phyloP scores from a whole-genome alignment of 176 grass and related monocot genomes.

The Phyllostachys edulis region DNA sequence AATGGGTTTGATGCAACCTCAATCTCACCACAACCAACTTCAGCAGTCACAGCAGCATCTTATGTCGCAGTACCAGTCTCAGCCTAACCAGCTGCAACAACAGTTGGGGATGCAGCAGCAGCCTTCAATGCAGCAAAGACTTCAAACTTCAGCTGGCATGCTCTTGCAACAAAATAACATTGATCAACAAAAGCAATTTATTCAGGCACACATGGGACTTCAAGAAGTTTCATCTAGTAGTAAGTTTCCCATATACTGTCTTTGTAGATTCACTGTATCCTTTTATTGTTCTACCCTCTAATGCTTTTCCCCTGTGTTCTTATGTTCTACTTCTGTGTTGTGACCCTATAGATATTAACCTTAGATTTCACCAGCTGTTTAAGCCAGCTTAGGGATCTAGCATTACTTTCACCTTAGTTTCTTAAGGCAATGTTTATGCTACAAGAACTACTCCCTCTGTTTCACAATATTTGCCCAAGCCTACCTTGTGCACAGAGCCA shows the following conservation, averaged over 20 bases:
- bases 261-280: neutral
- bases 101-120: constrained; percentile 64
- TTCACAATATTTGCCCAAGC: neutral
- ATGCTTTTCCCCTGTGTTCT: neutral
- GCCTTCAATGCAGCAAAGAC: constrained; percentile 52
- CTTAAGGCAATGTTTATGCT: neutral
- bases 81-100: constrained; percentile 55
- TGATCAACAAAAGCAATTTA: constrained; percentile 78
- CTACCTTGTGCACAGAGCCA: neutral
- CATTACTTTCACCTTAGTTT: neutral
- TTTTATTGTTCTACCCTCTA: neutral
- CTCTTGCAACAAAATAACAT: constrained; percentile 62
- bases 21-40: constrained; percentile 67
- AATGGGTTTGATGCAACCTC: constrained; percentile 54
- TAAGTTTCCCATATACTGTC: constrained; percentile 43
- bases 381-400: constrained; percentile 9
- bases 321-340: neutral
- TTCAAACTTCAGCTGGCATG: constrained; percentile 66
- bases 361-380: neutral
- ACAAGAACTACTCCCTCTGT: neutral
- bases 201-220: constrained; percentile 52
- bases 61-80: constrained; percentile 65
- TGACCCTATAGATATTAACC: neutral
- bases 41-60: constrained; percentile 77
- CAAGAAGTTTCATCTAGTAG: constrained; percentile 91